These are phyloP conservation scores for Nyctanthes arbortristis DNA, from an alignment of 257 asterid genomes.

Conservation along the genomic window DNA sequence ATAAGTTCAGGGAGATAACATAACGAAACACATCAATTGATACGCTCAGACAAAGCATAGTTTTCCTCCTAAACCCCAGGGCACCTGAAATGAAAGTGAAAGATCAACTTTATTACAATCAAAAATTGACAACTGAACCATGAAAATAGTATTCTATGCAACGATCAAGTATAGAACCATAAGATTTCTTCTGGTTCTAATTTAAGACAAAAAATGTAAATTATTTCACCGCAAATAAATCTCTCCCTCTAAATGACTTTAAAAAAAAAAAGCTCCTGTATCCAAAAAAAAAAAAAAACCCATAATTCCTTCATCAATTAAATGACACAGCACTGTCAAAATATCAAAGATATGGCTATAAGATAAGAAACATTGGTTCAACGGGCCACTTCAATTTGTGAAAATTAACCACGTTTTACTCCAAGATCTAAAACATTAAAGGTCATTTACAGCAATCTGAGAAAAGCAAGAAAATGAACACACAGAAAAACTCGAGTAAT, in stretches of 20 bases:
- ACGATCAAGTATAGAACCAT: neutral
- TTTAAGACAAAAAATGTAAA: neutral
- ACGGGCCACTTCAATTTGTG: neutral
- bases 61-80: constrained; percentile 16
- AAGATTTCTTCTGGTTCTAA: neutral
- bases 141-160: neutral
- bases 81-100: no score
- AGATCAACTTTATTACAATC: no score
- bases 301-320: neutral
- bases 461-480: neutral
- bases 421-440: neutral
- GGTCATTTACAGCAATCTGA: no score
- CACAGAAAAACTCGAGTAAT: neutral
- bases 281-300: neutral
- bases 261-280: neutral
- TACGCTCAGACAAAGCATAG: constrained; percentile 63
- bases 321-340: neutral
- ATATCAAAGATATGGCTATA: neutral
- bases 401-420: no score
- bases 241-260: neutral
- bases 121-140: neutral
- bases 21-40: constrained; percentile 54
- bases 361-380: neutral
- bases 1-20: constrained; percentile 66
- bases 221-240: no score